Evolutionary conservation across 2,329 filamentous ascomycete genomes (phyloP), one percentile per base, ranked within the genome.

Genomic region (Ophiocordyceps camponoti-leonardi): DNA sequence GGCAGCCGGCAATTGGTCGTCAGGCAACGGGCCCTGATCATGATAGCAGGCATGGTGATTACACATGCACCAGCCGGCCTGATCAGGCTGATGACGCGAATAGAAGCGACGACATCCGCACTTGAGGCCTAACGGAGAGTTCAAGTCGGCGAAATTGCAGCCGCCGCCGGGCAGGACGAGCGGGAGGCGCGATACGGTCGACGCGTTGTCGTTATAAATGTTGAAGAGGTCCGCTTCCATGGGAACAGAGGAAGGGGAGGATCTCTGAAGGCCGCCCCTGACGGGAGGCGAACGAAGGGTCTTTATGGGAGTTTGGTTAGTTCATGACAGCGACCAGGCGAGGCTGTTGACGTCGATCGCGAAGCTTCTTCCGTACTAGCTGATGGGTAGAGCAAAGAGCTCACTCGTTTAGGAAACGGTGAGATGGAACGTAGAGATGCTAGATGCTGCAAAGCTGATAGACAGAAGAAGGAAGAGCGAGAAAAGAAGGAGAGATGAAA

Each of bases 71-170:
- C 68, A 75, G 48, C 63, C 62, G 26, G 63, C 53, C 53, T 75
- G 67, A 45, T 68, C 67, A 45, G 58, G 51, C 60, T 55, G 42
- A 46, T 60, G 61, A 49, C 67, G 68, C 53, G 67, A 68, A 73
- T 73, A 79, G 60, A 78, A 79, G 45, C 73, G 73, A 51, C 74
- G 73, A 52, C 75, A 79, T 55, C 75, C 75, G 50, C 75, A 79
- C 48, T 67, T 67, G 30, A 68, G 63, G 47, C 69, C 72, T 54
- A 66, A 67, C 49, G 72, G 64, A 48, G 67, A 66, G 4, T 61
- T 67, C 47, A 75, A 54, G 53, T 78, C 72, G 48, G 74, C 67
- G 54, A 68, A 78, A 57, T 77, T 76, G 63, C 75, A 79, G 43
- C 63, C 64, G 44, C 75, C 75, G 47, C 53, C 49, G 46, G 61